phyloP scores from a whole-genome alignment of 306 rosid species.

The Sophora flavescens region DNA sequence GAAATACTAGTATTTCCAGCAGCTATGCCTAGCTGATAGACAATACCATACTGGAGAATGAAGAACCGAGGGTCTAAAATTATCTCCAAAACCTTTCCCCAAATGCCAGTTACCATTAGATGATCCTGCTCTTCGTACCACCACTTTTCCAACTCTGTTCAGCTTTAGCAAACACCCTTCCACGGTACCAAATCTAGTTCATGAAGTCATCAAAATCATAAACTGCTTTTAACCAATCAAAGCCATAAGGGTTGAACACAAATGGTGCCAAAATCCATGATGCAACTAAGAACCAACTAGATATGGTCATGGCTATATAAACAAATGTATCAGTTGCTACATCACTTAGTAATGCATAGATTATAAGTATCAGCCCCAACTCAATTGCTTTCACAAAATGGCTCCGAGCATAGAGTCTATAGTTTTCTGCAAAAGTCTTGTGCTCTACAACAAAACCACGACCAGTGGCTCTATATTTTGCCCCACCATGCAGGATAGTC shows the following conservation, averaged over 20 bases:
- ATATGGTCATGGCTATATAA: conserved; percentile 77
- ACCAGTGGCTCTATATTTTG: conserved; percentile 89
- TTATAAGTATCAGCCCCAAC: conserved; percentile 73
- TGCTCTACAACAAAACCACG: conserved; percentile 95
- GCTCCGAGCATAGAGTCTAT: conserved; percentile 89
- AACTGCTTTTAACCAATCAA: conserved; percentile 92
- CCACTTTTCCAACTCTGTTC: conserved; percentile 96
- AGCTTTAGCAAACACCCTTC: conserved; percentile 85
- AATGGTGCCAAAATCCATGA: conserved; percentile 93
- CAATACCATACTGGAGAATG: conserved; percentile 81
- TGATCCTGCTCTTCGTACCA: conserved; percentile 97
- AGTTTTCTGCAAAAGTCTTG: conserved; percentile 87
- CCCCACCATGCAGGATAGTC: conserved; percentile 92
- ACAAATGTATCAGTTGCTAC: conserved; percentile 67
- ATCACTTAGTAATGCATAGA: conserved; percentile 74
- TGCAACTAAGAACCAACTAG: conserved; percentile 83
- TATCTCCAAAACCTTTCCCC: conserved; percentile 85
- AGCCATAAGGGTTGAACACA: conserved; percentile 84
- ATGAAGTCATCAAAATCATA: conserved; percentile 83
- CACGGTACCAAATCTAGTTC: conserved; percentile 81
- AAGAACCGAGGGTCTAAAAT: conserved; percentile 84
- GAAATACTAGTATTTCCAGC: conserved; percentile 69
- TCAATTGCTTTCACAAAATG: conserved; percentile 94
- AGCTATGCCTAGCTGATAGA: conserved; percentile 77
- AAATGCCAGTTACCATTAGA: conserved; percentile 69